Percentiles rank a stretch among this genome's conserved stretches.
phyloP scores from a whole-genome alignment of 2,329 filamentous ascomycete species.

The Microcyclosporella mali region DNA sequence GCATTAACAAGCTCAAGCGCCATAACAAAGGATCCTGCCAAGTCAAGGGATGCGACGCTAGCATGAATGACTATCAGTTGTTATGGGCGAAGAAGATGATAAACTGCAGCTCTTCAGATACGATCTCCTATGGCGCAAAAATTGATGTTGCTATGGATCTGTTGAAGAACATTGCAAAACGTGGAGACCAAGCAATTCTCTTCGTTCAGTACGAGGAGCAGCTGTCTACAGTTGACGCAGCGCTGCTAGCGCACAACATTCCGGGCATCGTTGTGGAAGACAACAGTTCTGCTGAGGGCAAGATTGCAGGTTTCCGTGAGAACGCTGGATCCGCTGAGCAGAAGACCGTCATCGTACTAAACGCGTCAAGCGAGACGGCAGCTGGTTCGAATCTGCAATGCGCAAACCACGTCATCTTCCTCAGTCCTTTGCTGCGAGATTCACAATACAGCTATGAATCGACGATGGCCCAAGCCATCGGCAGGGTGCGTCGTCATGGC shows the following conservation, averaged over 20 bases:
- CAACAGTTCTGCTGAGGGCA: constrained; percentile 12
- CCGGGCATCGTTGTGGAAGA: constrained; percentile 34
- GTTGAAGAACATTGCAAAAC: constrained; percentile 34
- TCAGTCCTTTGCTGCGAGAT: constrained; percentile 48
- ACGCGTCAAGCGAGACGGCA: constrained; percentile 51
- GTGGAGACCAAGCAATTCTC: constrained; percentile 48
- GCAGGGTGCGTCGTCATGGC: constrained; percentile 52
- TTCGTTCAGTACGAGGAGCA: constrained; percentile 51
- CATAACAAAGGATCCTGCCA: constrained; percentile 33
- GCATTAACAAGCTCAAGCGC: constrained; percentile 24
- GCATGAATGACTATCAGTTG: constrained; percentile 36
- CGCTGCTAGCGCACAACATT: constrained; percentile 31
- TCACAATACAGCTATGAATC: constrained; percentile 51
- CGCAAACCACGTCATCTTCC: constrained; percentile 60
- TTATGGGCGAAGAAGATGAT: constrained; percentile 36
- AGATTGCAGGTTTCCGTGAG: constrained; percentile 20
- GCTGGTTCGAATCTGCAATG: constrained; percentile 56
- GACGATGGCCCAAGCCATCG: constrained; percentile 58
- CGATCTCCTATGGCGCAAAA: constrained; percentile 40
- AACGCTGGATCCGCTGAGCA: constrained; percentile 13
- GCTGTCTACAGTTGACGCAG: constrained; percentile 33
- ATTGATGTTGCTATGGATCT: constrained; percentile 42
- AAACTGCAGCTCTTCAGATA: constrained; percentile 15
- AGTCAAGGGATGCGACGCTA: constrained; percentile 36
- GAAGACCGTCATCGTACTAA: constrained; percentile 51